Evolutionary conservation across 352 stramenopile genomes (phyloP).

Genomic region (Phytopythium helicoides): DNA sequence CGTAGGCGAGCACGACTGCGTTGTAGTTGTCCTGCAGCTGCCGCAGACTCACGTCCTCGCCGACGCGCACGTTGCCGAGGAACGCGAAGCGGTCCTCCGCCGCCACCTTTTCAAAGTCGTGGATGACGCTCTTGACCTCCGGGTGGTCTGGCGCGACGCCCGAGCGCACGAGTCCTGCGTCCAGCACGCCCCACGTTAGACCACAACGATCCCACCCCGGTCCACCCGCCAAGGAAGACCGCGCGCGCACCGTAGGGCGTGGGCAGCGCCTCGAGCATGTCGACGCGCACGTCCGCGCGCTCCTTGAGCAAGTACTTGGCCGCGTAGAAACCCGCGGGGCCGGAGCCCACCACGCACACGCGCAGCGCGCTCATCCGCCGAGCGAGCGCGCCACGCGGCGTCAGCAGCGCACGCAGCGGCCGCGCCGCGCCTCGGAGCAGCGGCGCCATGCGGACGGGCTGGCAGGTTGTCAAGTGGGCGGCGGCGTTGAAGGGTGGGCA

Average conservation of each 20-base stretch:
- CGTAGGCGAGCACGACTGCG: conserved; percentile 95
- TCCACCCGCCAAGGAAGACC: neutral
- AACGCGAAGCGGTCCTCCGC: conserved; percentile 81
- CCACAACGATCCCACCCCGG: neutral
- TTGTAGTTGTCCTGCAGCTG: conserved; percentile 92
- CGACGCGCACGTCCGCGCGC: conserved; percentile 49
- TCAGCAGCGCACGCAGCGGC: neutral
- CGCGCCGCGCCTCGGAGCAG: neutral
- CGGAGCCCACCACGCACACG: conserved; percentile 90
- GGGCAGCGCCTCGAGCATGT: conserved; percentile 94
- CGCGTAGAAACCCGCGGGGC: conserved; percentile 92
- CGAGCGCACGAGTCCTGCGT: conserved; percentile 93
- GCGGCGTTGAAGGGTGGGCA: too few relatives aligned
- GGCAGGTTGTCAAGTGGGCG: too few relatives aligned
- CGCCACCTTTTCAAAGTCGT: conserved; percentile 95
- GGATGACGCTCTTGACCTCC: conserved; percentile 98
- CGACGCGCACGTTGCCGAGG: conserved; percentile 89
- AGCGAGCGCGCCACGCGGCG: too few relatives aligned
- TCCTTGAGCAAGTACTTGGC: conserved; percentile 94
- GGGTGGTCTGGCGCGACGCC: conserved; percentile 98
- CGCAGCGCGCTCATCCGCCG: conserved; percentile 15
- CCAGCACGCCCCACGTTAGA: too few relatives aligned
- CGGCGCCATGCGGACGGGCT: too few relatives aligned
- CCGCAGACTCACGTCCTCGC: conserved; percentile 81
- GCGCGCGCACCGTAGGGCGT: conserved; percentile 89